Base-by-base conservation (phyloP, 1,284 basidiomycete genomes). In the Cystobasidium pallidum region DNA sequence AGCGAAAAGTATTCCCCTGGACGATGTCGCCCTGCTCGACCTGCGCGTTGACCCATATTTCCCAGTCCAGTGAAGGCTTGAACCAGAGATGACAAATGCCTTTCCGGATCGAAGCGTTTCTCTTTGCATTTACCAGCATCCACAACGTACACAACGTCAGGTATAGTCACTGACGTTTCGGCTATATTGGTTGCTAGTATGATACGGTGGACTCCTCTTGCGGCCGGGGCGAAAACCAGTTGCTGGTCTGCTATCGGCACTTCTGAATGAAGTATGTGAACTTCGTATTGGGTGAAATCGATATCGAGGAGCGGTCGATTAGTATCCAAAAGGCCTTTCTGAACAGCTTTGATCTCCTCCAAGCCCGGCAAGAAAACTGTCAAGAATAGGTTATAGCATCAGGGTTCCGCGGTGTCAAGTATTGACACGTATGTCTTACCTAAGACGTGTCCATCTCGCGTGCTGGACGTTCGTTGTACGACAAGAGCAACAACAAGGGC, bases 191-290 rank as follows among this genome's bases (percentile, higher is more conserved):
- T 96, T 0, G 94, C 86, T 0, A 88, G 90, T 39, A 97, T 88
- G 55, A 96, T 87, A 81, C 96, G 96, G 84, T 93, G 89, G 71
- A 84, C 85, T 0, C 78, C 77, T 3, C 72, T 11, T 17, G 45
- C 26, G 21, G 58, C 67, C 0, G 91, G 89, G 24, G 89, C 88
- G 80, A 98, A 97, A 70, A 98, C 90, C 72, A 88, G 85, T 80
- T 94, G 91, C 80, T 98, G 94, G 77, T 97, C 94, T 1, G 86
- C 86, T 15, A 94, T 86, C 8, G 94, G 94, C 72, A 98, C 88
- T 30, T 89, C 88, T 13, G 94, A 97, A 81, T 98, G 95, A 13
- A 98, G 84, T 62, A 94, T 84, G 79, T 97, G 93, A n/a, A 97
- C 85, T 62, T 86, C 86, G 80, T 85, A 92, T 72, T 88, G 85